Evolutionary conservation across 352 stramenopile genomes (phyloP).

Genomic region (Globisporangium abappressorium): DNA sequence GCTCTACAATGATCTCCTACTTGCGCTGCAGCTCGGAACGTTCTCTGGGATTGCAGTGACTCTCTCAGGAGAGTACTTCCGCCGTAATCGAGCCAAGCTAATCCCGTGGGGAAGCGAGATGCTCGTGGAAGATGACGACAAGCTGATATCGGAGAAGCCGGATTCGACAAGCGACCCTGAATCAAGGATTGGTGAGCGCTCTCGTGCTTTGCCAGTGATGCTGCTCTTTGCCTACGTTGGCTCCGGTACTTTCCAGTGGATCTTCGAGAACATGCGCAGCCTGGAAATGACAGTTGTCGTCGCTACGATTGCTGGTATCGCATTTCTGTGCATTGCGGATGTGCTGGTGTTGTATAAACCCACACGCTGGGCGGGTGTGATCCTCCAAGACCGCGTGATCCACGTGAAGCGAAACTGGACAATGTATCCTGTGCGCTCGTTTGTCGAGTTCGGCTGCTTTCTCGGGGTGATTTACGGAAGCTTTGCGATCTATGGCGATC

Average conservation of each 20-base stretch:
- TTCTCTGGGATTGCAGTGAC: conserved; percentile 82
- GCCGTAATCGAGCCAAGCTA: conserved; percentile 52
- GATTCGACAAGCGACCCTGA: conserved; percentile 12
- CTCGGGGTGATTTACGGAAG: conserved; percentile 87
- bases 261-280: conserved; percentile 85
- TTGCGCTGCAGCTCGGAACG: conserved; percentile 77
- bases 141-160: conserved; percentile 2
- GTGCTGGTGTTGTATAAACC: conserved; percentile 55
- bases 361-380: conserved; percentile 70
- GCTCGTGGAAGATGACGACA: not conserved
- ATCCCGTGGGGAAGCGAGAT: conserved; percentile 41
- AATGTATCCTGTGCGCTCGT: conserved; percentile 74
- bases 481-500: conserved; percentile 79
- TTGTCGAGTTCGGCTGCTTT: conserved; percentile 83
- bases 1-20: conserved; percentile 76
- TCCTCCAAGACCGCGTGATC: conserved; percentile 82
- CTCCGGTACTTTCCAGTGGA: conserved; percentile 86
- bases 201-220: conserved; percentile 50
- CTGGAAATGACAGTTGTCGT: conserved; percentile 79
- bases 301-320: conserved; percentile 74
- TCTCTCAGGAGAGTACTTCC: conserved; percentile 75
- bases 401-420: conserved; percentile 70
- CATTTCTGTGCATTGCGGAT: conserved; percentile 81
- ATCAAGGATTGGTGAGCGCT: conserved; percentile 11
- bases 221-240: conserved; percentile 84